These are phyloP conservation scores for Trifolium dubium DNA, from an alignment of 306 rosid species.

Conservation along the genomic window DNA sequence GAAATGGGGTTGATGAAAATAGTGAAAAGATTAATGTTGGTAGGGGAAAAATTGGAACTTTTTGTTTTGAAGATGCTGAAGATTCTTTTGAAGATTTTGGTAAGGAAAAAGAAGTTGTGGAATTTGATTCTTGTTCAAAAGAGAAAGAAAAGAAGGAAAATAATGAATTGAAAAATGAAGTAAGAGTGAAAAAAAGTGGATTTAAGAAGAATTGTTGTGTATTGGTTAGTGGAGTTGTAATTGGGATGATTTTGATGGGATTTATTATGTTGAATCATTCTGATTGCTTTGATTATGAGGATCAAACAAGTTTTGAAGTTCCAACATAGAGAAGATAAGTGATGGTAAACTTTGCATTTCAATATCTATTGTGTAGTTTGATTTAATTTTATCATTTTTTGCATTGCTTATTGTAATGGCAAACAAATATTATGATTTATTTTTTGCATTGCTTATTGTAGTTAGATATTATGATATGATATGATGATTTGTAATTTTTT, in stretches of 20 bases:
- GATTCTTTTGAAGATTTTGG: constrained; percentile 16
- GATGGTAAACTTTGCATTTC: not conserved
- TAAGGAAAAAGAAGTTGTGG: constrained; percentile 26
- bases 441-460: not conserved
- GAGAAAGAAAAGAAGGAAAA: constrained; percentile 18
- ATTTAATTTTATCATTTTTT: not conserved
- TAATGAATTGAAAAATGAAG: constrained; percentile 6
- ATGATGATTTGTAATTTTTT: too few relatives aligned
- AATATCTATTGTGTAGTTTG: not conserved
- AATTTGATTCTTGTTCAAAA: constrained; percentile 24
- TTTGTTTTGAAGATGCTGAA: constrained; percentile 37
- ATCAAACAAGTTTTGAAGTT: constrained; percentile 23
- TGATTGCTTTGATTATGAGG: constrained; percentile 41
- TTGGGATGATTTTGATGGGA: constrained; percentile 56
- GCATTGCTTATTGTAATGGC: not conserved
- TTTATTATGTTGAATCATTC: constrained; percentile 42
- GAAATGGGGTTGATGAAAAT: constrained; percentile 7
- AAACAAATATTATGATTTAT: not conserved
- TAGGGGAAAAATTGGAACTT: constrained; percentile 6
- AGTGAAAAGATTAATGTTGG: not conserved
- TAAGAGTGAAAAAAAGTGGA: not conserved
- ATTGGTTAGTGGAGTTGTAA: constrained; percentile 46
- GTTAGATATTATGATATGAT: not conserved
- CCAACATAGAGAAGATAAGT: constrained; percentile 50
- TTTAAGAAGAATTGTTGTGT: constrained; percentile 45